Conservation (phyloP, 352 stramenopile genomes). For the Albugo candida region DNA sequence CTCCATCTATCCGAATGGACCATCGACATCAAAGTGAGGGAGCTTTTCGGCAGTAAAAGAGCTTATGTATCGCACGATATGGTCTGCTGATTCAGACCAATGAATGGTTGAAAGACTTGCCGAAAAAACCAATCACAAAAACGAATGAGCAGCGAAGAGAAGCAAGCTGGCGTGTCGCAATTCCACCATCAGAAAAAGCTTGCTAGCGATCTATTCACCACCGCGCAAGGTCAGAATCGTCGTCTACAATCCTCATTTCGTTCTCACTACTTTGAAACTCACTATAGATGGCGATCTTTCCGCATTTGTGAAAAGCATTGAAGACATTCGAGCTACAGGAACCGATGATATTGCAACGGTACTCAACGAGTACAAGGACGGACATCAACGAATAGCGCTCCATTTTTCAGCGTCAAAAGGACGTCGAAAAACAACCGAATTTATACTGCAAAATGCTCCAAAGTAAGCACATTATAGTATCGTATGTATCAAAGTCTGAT, state of each 20-base stretch:
- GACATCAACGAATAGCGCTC: conserved; percentile 55
- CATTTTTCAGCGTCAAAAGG: conserved; percentile 66
- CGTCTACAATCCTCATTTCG: neutral
- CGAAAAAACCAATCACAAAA: too few relatives aligned
- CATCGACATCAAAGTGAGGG: too few relatives aligned
- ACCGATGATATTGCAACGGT: conserved; percentile 24
- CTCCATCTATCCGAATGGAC: too few relatives aligned
- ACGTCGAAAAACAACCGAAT: conserved; percentile 48
- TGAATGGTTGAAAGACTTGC: too few relatives aligned
- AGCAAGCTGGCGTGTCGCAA: conserved; percentile 20
- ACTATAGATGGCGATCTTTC: conserved; percentile 49
- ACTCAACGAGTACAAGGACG: conserved; percentile 59
- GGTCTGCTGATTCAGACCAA: too few relatives aligned
- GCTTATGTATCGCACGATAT: too few relatives aligned
- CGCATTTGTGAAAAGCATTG: conserved; percentile 37
- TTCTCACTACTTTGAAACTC: neutral
- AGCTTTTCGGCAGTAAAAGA: too few relatives aligned
- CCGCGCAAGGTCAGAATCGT: conserved; percentile 34
- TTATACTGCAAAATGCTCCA: conserved; percentile 40
- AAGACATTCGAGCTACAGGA: conserved; percentile 34
- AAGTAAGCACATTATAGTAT: conserved; percentile 12
- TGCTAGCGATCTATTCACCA: conserved; percentile 44
- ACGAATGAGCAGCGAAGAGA: neutral
- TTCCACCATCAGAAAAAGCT: conserved; percentile 68
- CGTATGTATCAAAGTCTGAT: neutral